Base-by-base conservation (phyloP, 129 eudicot species). In the Ambrosia trifida region DNA sequence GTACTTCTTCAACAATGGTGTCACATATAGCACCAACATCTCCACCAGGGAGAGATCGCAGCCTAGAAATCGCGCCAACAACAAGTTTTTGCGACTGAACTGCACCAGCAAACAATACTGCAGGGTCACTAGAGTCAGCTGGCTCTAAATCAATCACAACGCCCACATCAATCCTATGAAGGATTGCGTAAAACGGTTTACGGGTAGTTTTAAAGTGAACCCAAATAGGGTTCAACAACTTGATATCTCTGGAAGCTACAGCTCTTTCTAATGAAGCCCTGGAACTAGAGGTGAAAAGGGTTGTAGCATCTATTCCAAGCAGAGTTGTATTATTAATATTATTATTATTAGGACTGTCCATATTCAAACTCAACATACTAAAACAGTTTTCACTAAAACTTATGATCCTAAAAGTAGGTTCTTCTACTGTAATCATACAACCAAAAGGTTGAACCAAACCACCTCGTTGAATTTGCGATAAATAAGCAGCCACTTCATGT, bases 91-190 rank as follows among this genome's bases (percentile, higher is more conserved):
- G 87, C 0, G 96, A 80, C 71, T 82, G 83, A 13, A 84, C 83
- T 1, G 92, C 89, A 5, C 86, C 88, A 19, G 92, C 85, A 56
- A 78, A 82, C 24, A 78, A 31, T 66, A 83, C 54, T 28, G 87
- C 67, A 10, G 87, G 86, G 59, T 89, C 96, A 64, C 84, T 47
- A 19, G 84, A 76, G 18, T 69, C 69, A 69, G 87, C 88, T 18
- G 96, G 92, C 79, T 86, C 96, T 66, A 89, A 84, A 85, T 89
- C 96, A 69, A 89, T 86, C 66, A 89, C 84, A 66, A 84, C 52
- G 11, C 92, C 89, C 44, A 80, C 89, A 82, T 84, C 89, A 69
- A 89, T 84, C 54, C 89, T 82, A 70, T 89, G 96, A 8, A 86
- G 78, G 71, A 89, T 84, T 35, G 96, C 96, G 44, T 84, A 84